Percentiles rank a stretch among this genome's conserved stretches.
phyloP scores from a whole-genome alignment of 2,329 filamentous ascomycete species.

The Stachybotrys chartarum region DNA sequence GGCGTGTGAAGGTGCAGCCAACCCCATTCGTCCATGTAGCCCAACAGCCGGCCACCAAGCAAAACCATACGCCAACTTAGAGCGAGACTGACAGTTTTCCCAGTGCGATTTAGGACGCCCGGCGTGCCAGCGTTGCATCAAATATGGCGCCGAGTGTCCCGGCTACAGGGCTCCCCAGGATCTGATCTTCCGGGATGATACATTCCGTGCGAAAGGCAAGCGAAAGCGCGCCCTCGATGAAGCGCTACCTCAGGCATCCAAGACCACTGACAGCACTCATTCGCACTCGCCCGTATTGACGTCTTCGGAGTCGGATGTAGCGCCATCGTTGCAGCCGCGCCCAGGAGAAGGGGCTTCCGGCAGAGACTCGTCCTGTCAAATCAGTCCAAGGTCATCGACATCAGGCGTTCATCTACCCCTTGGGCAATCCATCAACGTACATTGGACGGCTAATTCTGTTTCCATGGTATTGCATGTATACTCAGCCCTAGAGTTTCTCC shows the following conservation, averaged over 20 bases:
- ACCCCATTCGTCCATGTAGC: background rate
- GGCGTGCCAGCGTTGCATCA: constrained; percentile 30
- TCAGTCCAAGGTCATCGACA: background rate
- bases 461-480: constrained; percentile 32
- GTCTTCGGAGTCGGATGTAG: background rate
- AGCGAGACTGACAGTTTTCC: background rate
- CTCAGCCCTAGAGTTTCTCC: constrained; percentile 25
- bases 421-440: constrained; percentile 19
- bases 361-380: background rate
- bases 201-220: constrained; percentile 21
- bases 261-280: no score
- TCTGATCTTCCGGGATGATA: constrained; percentile 29
- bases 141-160: constrained; percentile 30
- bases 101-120: constrained; percentile 33
- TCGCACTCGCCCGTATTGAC: background rate
- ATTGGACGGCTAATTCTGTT: constrained; percentile 31
- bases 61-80: background rate
- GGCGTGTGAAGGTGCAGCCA: constrained; percentile 31
- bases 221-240: constrained; percentile 7
- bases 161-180: constrained; percentile 32
- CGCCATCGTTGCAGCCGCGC: background rate
- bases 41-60: no score
- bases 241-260: no score
- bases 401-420: constrained; percentile 8
- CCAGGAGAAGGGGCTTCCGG: background rate